Percentiles rank a stretch among this genome's conserved stretches.
phyloP scores from a whole-genome alignment of 352 stramenopile species.

The Phytophthora aleatoria region DNA sequence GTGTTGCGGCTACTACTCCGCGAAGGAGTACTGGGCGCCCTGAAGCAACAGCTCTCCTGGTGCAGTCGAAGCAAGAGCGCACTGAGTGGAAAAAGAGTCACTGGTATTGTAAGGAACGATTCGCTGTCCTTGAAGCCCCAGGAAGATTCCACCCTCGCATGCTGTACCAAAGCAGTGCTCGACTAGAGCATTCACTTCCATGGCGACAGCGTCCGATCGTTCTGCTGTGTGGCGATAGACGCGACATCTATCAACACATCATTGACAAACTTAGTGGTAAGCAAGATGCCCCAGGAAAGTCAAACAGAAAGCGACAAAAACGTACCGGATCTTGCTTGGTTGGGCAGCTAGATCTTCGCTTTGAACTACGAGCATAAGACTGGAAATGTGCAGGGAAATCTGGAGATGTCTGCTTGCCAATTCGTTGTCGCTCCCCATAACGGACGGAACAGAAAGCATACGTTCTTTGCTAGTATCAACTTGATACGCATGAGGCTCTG shows the following conservation, averaged over 20 bases:
- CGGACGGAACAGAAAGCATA: conserved; percentile 21
- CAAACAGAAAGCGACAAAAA: neutral
- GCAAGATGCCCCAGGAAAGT: neutral
- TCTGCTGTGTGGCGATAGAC: conserved; percentile 35
- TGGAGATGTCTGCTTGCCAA: conserved; percentile 27
- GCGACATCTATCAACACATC: conserved; percentile 39
- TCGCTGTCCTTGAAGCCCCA: conserved; percentile 45
- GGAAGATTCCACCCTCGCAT: conserved; percentile 53
- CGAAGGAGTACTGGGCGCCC: conserved; percentile 51
- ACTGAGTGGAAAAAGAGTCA: conserved; percentile 50
- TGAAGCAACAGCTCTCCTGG: conserved; percentile 43
- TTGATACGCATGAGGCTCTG: conserved; percentile 26
- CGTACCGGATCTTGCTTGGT: conserved; percentile 46
- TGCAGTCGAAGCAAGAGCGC: conserved; percentile 26
- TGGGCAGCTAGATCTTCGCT: conserved; percentile 2
- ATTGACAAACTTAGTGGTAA: conserved; percentile 10
- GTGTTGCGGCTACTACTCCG: conserved; percentile 24
- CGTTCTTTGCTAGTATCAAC: conserved; percentile 28
- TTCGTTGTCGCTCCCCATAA: neutral
- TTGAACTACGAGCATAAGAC: conserved; percentile 28
- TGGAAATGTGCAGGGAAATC: conserved; percentile 38
- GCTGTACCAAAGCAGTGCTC: conserved; percentile 42
- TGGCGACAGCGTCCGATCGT: conserved; percentile 14
- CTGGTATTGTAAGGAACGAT: conserved; percentile 35
- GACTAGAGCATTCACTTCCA: conserved; percentile 44